Evolutionary conservation across 768 basidiomycete species (phyloP), one percentile per base, ranked within the genome.

Genomic region (Macrocybe gigantea): DNA sequence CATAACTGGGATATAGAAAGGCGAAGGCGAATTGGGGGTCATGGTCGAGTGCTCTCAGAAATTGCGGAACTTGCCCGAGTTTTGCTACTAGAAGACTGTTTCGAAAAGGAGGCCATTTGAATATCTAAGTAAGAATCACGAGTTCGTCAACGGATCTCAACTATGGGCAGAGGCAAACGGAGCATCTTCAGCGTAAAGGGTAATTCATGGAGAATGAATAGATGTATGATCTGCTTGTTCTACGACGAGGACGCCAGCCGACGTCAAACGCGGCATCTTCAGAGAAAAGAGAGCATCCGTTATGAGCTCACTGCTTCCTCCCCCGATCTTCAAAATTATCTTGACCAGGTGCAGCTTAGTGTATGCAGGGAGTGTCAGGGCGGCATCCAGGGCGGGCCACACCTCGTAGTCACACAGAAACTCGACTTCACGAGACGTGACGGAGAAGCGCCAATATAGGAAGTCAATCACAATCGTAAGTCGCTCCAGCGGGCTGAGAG

Each of bases 391-490:
- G 2, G 11, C 32, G 13, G 43, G 50, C 53, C 53, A 54, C 30
- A 54, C 34, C 7, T 47, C 42, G 32, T 54, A 54, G 32, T 44
- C 33, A 35, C 46, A 45, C 10, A 54, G 36, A 35, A 41, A 32
- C 13, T 49, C 35, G 33, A 32, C 39, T 40, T 54, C 53, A 13
- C 53, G 51, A 32, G 33, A 38, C 2, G 53, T 54, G 39, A 52
- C 49, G 10, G 53, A 47, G 29, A 54, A 54, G 31, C 47, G 51
- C 53, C 53, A 54, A 42, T 41, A 44, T 40, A 45, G 43, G 32
- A 54, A 54, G 41, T 48, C 47, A 12, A 54, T 48, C 31, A 44
- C 5, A 5, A 54, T 45, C 1, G 29, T 13, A 22, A 54, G 53
- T 14, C 47, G 13, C 33, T 38, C 33, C 11, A 54, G 45, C 6